Base-by-base conservation (phyloP, 202 grass and related monocot species). In the Saccharum hybrid region DNA sequence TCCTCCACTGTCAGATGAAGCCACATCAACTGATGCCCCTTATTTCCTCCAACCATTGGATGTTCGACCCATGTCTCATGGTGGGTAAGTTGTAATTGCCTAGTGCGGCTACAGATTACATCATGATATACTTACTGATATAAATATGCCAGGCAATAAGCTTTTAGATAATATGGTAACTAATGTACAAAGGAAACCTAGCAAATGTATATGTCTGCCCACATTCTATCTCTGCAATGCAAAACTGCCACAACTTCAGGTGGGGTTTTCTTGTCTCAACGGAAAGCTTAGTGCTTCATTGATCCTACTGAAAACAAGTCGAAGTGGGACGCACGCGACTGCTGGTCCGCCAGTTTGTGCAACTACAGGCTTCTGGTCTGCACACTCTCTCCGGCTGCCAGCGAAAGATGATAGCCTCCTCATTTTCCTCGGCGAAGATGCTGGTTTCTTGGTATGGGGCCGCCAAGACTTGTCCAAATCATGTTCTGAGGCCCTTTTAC, bases 281-380 rank as follows among this genome's bases (percentile, higher is more conserved):
- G 84, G 81, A 76, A 86, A 99, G 40, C 72, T 96, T 82, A 99
- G 71, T 36, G 91, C 93, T 84, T 99, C 97, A 67, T 94, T 94
- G 79, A 97, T 96, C 86, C 97, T 94, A 91, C 97, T 99, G 84
- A 99, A 99, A 86, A 97, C 97, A 30, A 97, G 88, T 60, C 97
- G 91, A 68, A 99, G 86, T 3, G 97, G 97, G 37, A 97, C 90
- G 40, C 93, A 99, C 0, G 93, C 88, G 1, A 97, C 88, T 6
- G 89, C 86, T 45, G 91, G 86, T 82, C 90, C 88, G 23, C 71
- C 74, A 59, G 92, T 83, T 77, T 90, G 91, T 52, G 61, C 86
- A 84, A 97, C 82, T 76, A 92, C 72, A 34, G 87, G 26, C 42
- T 87, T 94, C 72, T 85, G 92, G 64, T 84, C 86, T 61, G 72